Evolutionary conservation across 2,329 filamentous ascomycete genomes (phyloP), one percentile per base, ranked within the genome.

Genomic region (Ceratocystiopsis sp.): DNA sequence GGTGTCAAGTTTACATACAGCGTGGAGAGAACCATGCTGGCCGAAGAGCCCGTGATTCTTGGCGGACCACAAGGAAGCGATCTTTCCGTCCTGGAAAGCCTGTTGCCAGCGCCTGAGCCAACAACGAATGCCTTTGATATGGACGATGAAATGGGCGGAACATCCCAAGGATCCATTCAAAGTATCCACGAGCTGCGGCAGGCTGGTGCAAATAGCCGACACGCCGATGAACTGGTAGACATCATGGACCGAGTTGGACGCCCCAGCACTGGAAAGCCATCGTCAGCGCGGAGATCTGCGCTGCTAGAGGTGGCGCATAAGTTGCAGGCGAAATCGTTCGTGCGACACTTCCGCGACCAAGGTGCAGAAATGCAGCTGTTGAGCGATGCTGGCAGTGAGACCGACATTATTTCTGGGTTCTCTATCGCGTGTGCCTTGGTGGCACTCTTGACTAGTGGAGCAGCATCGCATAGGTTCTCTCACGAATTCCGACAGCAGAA

Each of bases 271-370:
- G 45, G 48, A 35, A 62, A 65, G 34, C 56, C 66, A 8, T 62
- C 63, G 4, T 73, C 72, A 0, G 62, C 72, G 52, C 63, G 76
- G 48, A 65, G 75, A 42, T 68, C 69, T 42, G 73, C 73, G 1
- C 59, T 80, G 37, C 58, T 79, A 5, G 75, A 80, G 48, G 56
- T 80, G 37, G 69, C 69, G 2, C 64, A 68, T 38, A 76, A 74
- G 51, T 63, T 79, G 37, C 68, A 70, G 40, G 64, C 78, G 41
- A 76, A 77, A 52, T 65, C 65, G 1, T 86, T 83, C 51, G 64
- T 74, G 25, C 66, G 68, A 16, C 78, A 82, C 48, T 86, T 94
- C 52, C 69, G 81, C 17, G 78, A 86, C 48, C 78, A 84, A 50
- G 75, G 76, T 8, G 74, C 81, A 44, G 81, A 84, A 48, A 70